Evolutionary conservation across 2,329 filamentous ascomycete genomes (phyloP).

Genomic region (Fusarium burgessii): DNA sequence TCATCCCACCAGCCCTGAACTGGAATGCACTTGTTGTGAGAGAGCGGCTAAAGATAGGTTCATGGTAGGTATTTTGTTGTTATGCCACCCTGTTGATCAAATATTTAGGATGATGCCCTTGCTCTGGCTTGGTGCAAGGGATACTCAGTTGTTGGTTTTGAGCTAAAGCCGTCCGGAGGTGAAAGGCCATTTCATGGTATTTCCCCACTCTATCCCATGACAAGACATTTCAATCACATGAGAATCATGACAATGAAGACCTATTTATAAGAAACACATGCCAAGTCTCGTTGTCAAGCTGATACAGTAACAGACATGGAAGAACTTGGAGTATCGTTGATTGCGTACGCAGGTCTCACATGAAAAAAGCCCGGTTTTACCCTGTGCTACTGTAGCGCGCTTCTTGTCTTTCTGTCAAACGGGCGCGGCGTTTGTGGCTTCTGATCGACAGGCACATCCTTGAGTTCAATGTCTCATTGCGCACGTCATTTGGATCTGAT

Average conservation of each 20-base stretch:
- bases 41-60: neutral
- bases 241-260: neutral
- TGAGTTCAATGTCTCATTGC: slow-evolving; percentile 14
- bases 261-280: neutral
- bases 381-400: slow-evolving; percentile 4
- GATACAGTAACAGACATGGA: neutral
- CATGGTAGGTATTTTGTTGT: neutral
- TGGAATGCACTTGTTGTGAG: slow-evolving; percentile 23
- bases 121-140: slow-evolving; percentile 8
- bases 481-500: slow-evolving; percentile 22
- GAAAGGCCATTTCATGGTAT: neutral
- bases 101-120: neutral
- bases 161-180: neutral
- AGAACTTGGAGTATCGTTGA: neutral
- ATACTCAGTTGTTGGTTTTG: neutral
- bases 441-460: slow-evolving; percentile 19
- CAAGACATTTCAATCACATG: neutral
- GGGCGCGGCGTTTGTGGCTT: slow-evolving; percentile 21
- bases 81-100: slow-evolving; percentile 13
- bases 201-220: neutral
- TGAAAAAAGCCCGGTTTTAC: slow-evolving; percentile 1
- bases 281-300: neutral
- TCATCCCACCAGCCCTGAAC: neutral
- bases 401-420: slow-evolving; percentile 27
- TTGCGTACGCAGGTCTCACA: slow-evolving; percentile 35